phyloP scores from a whole-genome alignment of 1,139 yeast genomes.

The Taiozyma sp. region DNA sequence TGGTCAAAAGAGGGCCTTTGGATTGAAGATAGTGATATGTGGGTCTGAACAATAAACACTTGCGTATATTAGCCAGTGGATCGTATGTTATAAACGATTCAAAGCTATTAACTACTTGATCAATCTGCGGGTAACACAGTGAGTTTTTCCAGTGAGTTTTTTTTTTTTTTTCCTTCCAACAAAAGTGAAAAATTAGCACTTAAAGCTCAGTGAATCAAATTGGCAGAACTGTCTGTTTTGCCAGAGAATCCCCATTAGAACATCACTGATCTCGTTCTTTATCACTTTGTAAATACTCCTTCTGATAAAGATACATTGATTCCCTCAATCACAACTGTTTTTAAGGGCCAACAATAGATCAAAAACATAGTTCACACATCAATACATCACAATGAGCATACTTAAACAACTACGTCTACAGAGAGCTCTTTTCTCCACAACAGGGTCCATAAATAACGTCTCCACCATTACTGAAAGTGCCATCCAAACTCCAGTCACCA shows the following conservation, averaged over 20 bases:
- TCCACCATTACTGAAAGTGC: conserved; percentile 1
- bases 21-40: too few species aligned
- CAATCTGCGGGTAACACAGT: neutral
- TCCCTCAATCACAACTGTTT: neutral
- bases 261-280: neutral
- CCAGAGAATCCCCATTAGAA: neutral
- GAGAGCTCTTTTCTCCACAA: conserved; percentile 8
- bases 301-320: neutral
- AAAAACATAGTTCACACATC: neutral
- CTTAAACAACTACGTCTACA: conserved; percentile 1
- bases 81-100: too few species aligned
- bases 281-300: neutral
- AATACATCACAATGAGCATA: neutral
- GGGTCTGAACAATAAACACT: too few species aligned
- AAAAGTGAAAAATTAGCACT: neutral
- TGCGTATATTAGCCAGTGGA: too few species aligned
- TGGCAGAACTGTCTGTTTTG: neutral
- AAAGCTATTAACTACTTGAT: too few species aligned
- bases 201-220: neutral
- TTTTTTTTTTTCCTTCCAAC: neutral
- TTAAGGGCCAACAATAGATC: neutral
- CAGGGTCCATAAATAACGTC: conserved; percentile 2
- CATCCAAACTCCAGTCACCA: neutral
- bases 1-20: too few species aligned
- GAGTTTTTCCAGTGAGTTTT: neutral